Base-by-base conservation (phyloP, 139 green algal genomes). In the Chlorella sp. region DNA sequence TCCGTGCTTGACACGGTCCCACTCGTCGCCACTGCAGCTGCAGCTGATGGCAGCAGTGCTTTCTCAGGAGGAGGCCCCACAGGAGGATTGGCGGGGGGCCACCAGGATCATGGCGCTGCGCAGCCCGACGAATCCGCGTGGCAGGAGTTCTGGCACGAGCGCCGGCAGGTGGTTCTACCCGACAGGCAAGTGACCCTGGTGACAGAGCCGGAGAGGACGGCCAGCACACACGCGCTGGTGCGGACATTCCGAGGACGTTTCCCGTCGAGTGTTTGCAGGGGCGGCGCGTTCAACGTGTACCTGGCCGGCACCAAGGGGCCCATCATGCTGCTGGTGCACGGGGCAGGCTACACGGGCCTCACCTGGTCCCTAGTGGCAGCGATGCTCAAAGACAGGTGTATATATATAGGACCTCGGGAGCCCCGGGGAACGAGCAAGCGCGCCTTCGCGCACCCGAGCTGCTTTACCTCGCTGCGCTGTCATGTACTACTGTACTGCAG, bases 311-410 rank as follows among this genome's bases (percentile, higher is more conserved):
- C 23, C 23, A 27, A 33, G 1, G 85, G 87, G 17, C 80, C 91
- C 1, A 69, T 94, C 0, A 36, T 96, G 62, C 74, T 95, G 23
- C 93, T 85, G 70, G 60, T 95, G 60, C 92, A 97, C 77, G 92
- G 92, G 17, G 91, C 87, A 10, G 91, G 92, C 61, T 97, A 97
- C 82, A 93, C 89, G 6, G 88, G 86, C 31, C 73, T 96, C 0
- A 93, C 91, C 0, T 98, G 89, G 89, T 90, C 92, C 2, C 76
- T 92, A 23, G 63, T 97, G 42, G 92, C 91, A 0, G 33, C 59
- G 24, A 24, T 64, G 17, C 71, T 96, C 3, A 94, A 93, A 49
- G 73, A 89, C 70, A 87, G 74, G 86, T 90, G 62, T n/a, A n/a
- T n/a, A n/a, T n/a, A n/a, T n/a, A n/a, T n/a, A n/a, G n/a, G n/a